Percentiles rank a stretch among this genome's conserved stretches.
phyloP scores from a whole-genome alignment of 139 green algal species.

The Nannochloris sp. region DNA sequence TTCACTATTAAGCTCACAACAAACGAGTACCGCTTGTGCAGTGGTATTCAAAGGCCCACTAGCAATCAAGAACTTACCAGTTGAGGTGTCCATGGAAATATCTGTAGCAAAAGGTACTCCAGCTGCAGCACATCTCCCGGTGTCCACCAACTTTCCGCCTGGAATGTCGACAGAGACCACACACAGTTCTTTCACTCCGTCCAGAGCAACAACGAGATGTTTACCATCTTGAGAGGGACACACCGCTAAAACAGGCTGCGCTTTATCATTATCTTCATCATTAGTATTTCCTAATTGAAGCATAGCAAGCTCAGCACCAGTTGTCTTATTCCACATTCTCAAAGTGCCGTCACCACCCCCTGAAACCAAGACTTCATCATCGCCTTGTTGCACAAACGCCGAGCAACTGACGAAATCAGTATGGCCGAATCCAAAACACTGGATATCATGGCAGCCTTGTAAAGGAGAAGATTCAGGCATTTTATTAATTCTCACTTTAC shows the following conservation, averaged over 20 bases:
- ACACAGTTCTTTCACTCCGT: conserved; percentile 19
- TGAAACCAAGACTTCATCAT: conserved; percentile 40
- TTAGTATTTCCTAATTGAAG: no score
- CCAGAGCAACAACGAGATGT: conserved; percentile 26
- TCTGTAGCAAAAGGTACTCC: not conserved
- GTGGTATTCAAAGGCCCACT: not conserved
- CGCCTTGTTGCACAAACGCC: conserved; percentile 33
- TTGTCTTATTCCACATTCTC: conserved; percentile 48
- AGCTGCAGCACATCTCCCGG: not conserved
- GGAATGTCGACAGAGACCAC: not conserved
- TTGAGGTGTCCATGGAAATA: not conserved
- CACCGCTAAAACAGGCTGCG: conserved; percentile 9
- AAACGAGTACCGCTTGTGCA: not conserved
- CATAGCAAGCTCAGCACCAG: no score
- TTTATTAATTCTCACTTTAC: conserved; percentile 57
- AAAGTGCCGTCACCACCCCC: conserved; percentile 65
- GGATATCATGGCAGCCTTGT: conserved; percentile 66
- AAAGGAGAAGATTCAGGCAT: conserved; percentile 32
- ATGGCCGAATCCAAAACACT: conserved; percentile 82
- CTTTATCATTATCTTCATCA: not conserved
- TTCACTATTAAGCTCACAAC: not conserved
- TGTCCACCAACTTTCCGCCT: not conserved
- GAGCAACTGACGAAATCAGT: conserved; percentile 52
- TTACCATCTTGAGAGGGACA: not conserved
- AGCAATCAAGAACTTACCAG: not conserved